phyloP scores from a whole-genome alignment of 306 rosid species.

The Abrus pulchellus region DNA sequence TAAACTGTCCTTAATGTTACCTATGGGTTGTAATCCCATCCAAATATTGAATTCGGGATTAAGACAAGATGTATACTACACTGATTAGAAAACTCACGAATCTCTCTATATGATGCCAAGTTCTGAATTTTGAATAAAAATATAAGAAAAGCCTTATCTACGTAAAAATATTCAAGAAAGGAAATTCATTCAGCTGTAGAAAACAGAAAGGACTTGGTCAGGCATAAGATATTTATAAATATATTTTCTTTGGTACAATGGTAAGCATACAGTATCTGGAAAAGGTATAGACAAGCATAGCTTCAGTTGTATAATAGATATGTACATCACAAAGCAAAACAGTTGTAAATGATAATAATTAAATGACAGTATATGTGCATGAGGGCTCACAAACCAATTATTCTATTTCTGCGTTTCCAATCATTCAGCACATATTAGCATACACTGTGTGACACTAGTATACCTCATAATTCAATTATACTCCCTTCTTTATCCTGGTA shows the following conservation, averaged over 20 bases:
- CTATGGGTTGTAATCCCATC: not conserved
- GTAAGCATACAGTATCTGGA: not conserved
- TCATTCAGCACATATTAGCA: conserved; percentile 5
- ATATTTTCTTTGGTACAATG: not conserved
- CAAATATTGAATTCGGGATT: not conserved
- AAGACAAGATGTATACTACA: not conserved
- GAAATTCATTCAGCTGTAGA: not conserved
- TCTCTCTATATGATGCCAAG: conserved; percentile 2
- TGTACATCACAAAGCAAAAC: not conserved
- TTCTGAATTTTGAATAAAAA: not conserved
- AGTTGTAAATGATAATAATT: not conserved
- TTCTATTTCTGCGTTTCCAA: not conserved
- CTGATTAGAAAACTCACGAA: conserved; percentile 6
- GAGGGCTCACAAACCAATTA: not conserved
- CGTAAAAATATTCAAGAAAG: not conserved
- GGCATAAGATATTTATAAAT: conserved; percentile 4
- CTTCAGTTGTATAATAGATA: conserved; percentile 3
- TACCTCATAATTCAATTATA: not conserved
- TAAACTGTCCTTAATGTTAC: not conserved
- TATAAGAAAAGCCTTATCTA: not conserved
- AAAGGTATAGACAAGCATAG: not conserved
- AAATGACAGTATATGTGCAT: not conserved
- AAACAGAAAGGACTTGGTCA: not conserved
- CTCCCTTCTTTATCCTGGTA: not conserved
- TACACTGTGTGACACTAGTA: not conserved